phyloP scores from a whole-genome alignment of 163 green algal species.

The Prototheca stagnorum region DNA sequence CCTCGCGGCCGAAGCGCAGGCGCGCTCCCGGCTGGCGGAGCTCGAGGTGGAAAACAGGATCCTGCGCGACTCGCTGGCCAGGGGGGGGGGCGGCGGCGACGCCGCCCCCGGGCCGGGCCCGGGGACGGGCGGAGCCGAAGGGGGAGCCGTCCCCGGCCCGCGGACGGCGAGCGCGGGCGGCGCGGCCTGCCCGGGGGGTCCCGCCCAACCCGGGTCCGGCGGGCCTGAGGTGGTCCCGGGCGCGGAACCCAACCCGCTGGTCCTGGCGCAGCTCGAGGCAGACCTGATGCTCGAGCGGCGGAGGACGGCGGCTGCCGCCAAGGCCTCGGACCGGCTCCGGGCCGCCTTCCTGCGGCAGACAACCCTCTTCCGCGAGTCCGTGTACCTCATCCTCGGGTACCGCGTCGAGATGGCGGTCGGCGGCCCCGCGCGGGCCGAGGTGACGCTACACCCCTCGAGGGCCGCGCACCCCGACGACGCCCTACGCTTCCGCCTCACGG shows the following conservation, averaged over 20 bases:
- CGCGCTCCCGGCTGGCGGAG: constrained; percentile 16
- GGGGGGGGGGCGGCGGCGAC: no score
- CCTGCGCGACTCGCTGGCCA: constrained; percentile 4
- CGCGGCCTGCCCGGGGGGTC: no score
- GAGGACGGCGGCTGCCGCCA: constrained; percentile 28
- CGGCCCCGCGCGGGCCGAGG: constrained; percentile 6
- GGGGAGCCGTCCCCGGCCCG: no score
- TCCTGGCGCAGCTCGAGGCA: background rate
- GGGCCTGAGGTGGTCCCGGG: background rate
- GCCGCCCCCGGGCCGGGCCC: no score
- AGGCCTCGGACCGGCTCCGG: constrained; percentile 36
- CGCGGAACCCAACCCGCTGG: background rate
- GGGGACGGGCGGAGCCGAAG: no score
- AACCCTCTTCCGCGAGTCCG: constrained; percentile 43
- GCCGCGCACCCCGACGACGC: constrained; percentile 17
- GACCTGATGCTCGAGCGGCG: background rate
- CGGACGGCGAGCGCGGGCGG: no score
- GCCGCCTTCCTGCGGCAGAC: constrained; percentile 53
- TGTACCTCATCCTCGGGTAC: constrained; percentile 52
- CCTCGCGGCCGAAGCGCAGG: constrained; percentile 10
- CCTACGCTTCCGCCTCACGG: constrained; percentile 40
- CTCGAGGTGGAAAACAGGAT: constrained; percentile 24
- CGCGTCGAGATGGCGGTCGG: constrained; percentile 45
- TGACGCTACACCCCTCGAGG: constrained; percentile 22
- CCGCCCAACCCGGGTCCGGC: no score